A percentile compares a stretch with the other conserved stretches of the same genome.
phyloP scores from a whole-genome alignment of 1,139 yeast species.

The Debaryomyces coudertii region DNA sequence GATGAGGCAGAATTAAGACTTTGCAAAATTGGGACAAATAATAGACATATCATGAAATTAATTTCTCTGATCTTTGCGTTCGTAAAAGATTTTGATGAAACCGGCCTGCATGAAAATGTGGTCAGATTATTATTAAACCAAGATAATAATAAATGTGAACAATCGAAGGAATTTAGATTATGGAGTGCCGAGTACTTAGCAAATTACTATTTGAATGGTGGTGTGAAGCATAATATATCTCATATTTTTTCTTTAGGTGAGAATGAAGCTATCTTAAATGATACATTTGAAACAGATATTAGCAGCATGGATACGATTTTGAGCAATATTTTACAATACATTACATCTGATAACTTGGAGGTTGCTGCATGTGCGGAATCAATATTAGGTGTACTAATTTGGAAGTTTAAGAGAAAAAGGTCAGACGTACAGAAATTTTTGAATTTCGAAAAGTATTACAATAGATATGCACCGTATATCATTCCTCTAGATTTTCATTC shows the following conservation, averaged over 20 bases:
- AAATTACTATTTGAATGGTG: slow-evolving; percentile 32
- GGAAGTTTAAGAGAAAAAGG: slow-evolving; percentile 20
- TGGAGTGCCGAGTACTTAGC: slow-evolving; percentile 53
- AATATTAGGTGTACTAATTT: slow-evolving; percentile 40
- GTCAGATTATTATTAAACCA: slow-evolving; percentile 25
- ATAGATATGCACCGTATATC: slow-evolving; percentile 21
- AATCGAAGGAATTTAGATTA: slow-evolving; percentile 25
- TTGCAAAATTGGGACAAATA: slow-evolving; percentile 11
- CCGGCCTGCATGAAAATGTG: slow-evolving; percentile 18
- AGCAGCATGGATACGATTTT: slow-evolving; percentile 21
- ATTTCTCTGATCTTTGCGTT: slow-evolving; percentile 24
- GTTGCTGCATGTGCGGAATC: slow-evolving; percentile 38
- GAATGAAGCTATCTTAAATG: slow-evolving; percentile 11
- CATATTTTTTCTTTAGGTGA: slow-evolving; percentile 16
- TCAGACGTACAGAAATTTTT: slow-evolving; percentile 22
- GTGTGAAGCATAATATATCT: slow-evolving; percentile 14
- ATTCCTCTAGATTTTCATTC: slow-evolving; percentile 38
- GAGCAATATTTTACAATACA: slow-evolving; percentile 15
- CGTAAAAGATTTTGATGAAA: slow-evolving; percentile 13
- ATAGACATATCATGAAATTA: slow-evolving; percentile 16
- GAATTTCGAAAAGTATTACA: slow-evolving; percentile 20
- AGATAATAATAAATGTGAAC: slow-evolving; percentile 8
- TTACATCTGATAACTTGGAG: slow-evolving; percentile 14
- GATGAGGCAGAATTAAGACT: slow-evolving; percentile 15
- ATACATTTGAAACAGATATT: slow-evolving; percentile 15